Conservation (phyloP, 495 filamentous ascomycete species). For the Sabuloglossum arenarium region DNA sequence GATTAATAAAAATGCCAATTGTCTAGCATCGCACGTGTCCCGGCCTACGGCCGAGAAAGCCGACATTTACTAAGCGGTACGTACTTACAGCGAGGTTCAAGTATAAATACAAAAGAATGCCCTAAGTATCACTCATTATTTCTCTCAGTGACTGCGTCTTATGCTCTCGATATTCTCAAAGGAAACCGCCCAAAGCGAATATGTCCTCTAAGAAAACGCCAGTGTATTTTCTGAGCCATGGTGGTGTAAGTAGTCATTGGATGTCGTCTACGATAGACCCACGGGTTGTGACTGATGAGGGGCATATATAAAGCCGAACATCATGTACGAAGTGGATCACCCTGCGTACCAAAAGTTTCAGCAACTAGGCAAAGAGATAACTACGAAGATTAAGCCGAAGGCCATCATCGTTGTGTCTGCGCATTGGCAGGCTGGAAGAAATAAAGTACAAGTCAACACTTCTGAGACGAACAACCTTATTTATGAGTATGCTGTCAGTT, state of each 20-base stretch:
- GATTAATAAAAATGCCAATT: too few species aligned
- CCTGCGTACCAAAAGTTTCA: conserved; percentile 53
- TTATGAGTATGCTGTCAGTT: conserved; percentile 42
- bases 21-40: too few species aligned
- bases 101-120: neutral
- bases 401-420: conserved; percentile 76
- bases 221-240: conserved; percentile 64
- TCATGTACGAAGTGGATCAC: conserved; percentile 54
- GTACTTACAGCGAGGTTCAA: too few species aligned
- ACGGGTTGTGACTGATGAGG: neutral
- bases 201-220: conserved; percentile 22
- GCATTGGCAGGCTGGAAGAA: conserved; percentile 50
- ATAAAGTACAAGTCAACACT: conserved; percentile 49
- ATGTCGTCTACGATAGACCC: neutral
- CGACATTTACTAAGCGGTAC: too few species aligned
- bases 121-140: too few species aligned
- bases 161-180: too few species aligned
- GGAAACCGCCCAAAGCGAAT: neutral
- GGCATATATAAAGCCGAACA: conserved; percentile 31
- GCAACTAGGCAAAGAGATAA: conserved; percentile 57
- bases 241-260: conserved; percentile 34
- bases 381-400: conserved; percentile 53
- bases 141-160: too few species aligned
- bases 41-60: too few species aligned
- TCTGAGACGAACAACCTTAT: conserved; percentile 50